Conservation (phyloP, 805 yeast genomes). For the Clavispora santaluciae region DNA sequence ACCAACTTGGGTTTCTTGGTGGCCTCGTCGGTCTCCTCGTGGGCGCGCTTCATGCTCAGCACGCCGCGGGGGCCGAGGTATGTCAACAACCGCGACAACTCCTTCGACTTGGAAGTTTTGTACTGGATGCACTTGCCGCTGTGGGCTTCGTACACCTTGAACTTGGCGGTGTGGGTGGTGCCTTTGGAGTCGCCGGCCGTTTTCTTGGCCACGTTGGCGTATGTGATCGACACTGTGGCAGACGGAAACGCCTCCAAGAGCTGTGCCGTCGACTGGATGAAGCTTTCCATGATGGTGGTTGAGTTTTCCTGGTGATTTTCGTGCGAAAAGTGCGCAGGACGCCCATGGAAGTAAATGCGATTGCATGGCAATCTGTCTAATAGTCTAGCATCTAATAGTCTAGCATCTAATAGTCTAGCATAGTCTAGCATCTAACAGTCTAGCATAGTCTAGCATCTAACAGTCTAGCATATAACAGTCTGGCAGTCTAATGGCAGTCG, state of each 20-base stretch:
- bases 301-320: background rate
- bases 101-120: conserved; percentile 60
- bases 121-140: conserved; percentile 58
- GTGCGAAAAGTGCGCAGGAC: background rate
- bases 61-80: conserved; percentile 71
- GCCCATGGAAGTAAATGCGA: background rate
- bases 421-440: no score
- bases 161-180: conserved; percentile 36
- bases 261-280: conserved; percentile 27
- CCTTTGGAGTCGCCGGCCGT: conserved; percentile 9
- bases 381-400: no score
- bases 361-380: no score
- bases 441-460: no score
- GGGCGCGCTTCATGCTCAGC: conserved; percentile 13
- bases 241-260: conserved; percentile 36
- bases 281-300: conserved; percentile 12
- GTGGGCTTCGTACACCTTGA: conserved; percentile 63
- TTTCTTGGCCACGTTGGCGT: conserved; percentile 28
- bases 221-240: conserved; percentile 34
- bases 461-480: no score
- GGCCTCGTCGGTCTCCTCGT: conserved; percentile 7
- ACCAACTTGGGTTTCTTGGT: conserved; percentile 14
- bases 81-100: conserved; percentile 65
- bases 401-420: no score
- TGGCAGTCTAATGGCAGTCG: no score